Evolutionary conservation across 106 monocot genomes (phyloP), one percentile per base, ranked within the genome.

Genomic region (Dendrobium huoshanense): DNA sequence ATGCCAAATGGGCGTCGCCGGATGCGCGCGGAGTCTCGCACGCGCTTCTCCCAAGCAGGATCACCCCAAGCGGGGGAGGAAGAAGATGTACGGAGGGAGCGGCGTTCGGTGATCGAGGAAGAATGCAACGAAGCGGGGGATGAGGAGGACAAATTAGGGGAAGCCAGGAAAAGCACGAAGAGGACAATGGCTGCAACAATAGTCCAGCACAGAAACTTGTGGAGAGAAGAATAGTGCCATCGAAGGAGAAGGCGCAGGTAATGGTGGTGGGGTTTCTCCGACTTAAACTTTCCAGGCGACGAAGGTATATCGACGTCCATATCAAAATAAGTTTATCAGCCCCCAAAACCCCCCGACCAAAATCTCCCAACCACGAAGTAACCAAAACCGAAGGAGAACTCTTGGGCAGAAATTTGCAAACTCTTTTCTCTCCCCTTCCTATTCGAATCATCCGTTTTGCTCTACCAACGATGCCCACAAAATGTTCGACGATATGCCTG

Each of bases 221-320:
- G 64, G 9, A 77, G 42, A 9, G 77, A 67, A 25, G 64, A 24
- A 41, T 49, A 70, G 5, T 78, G 49, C 49, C 31, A 43, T 10
- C 41, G 40, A 27, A 41, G 77, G 41, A 67, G 70, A 77, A 77
- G 54, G 55, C 68, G 82, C 24, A 41, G 73, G 76, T 72, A 74
- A n/a, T 61, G 81, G 58, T 55, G 81, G 49, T 72, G 77, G 20
- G 67, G 68, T 48, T 82, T 82, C 54, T 82, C 78, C 64, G 82
- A 37, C 78, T 82, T 82, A 16, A 82, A 82, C 33, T 82, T 82
- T 15, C 77, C 82, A 33, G 82, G 77, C n/a, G 77, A 67, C 20
- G 82, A 82, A 9, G 82, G 82, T 8, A 74, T 20, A 7, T 43
- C 74, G 43, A 5, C 74, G 74, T 74, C 43, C 74, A 74, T 74